Evolutionary conservation across 2,329 filamentous ascomycete species (phyloP).

Genomic region (Colletotrichum karsti): DNA sequence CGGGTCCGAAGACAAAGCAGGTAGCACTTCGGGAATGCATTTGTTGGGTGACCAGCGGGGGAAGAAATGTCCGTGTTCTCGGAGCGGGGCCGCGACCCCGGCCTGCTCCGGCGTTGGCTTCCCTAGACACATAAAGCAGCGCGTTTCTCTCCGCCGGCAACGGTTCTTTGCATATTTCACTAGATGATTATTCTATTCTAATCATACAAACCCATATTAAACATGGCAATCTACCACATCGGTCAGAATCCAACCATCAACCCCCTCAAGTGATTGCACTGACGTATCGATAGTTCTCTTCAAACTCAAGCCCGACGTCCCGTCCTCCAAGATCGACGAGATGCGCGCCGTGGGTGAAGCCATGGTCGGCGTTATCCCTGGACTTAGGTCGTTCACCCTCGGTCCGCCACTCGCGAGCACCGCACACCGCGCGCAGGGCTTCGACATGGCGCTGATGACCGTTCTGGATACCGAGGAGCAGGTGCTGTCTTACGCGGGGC

Average conservation of each 20-base stretch:
- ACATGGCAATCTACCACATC: constrained; percentile 23
- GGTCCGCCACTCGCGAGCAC: constrained; percentile 28
- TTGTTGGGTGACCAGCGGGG: neutral
- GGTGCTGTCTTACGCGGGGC: constrained; percentile 27
- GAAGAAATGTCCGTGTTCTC: neutral
- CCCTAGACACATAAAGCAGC: neutral
- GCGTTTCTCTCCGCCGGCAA: neutral
- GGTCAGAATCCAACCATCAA: neutral
- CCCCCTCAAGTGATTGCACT: too few species aligned
- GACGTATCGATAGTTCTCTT: constrained; percentile 8
- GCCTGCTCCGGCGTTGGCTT: neutral
- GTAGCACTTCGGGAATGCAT: neutral
- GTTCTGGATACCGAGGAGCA: constrained; percentile 30
- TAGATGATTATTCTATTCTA: neutral
- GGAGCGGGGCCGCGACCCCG: neutral
- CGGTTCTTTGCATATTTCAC: neutral
- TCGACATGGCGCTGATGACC: constrained; percentile 29
- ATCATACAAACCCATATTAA: neutral
- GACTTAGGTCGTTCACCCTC: neutral
- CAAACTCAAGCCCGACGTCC: constrained; percentile 21
- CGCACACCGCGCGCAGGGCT: constrained; percentile 26
- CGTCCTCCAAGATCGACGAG: neutral
- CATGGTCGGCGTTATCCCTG: constrained; percentile 10
- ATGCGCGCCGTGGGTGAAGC: neutral
- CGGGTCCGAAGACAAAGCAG: neutral